Conservation (phyloP, 805 yeast genomes). For the Spathaspora gorwiae region DNA sequence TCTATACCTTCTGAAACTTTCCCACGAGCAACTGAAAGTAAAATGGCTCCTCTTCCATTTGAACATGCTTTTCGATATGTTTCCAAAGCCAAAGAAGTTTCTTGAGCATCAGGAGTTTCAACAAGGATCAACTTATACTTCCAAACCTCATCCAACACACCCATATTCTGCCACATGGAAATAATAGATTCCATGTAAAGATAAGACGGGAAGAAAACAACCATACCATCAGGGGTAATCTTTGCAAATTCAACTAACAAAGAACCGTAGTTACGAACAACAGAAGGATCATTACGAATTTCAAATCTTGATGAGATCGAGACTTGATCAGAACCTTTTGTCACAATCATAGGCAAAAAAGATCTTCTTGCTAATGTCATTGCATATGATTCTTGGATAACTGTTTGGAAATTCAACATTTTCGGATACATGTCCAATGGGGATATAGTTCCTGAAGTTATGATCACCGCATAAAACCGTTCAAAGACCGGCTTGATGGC, state of each 20-base stretch:
- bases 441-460: slow-evolving; percentile 96
- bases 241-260: slow-evolving; percentile 87
- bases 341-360: slow-evolving; percentile 90
- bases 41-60: slow-evolving; percentile 95
- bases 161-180: slow-evolving; percentile 99
- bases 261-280: slow-evolving; percentile 94
- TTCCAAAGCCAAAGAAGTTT: slow-evolving; percentile 90
- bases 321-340: slow-evolving; percentile 97
- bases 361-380: slow-evolving; percentile 93
- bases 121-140: slow-evolving; percentile 90
- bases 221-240: slow-evolving; percentile 96
- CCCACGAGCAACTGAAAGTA: slow-evolving; percentile 97
- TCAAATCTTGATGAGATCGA: slow-evolving; percentile 95
- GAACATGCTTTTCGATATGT: slow-evolving; percentile 95
- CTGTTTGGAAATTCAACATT: slow-evolving; percentile 91
- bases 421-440: slow-evolving; percentile 98
- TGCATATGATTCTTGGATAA: slow-evolving; percentile 88
- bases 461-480: slow-evolving; percentile 83
- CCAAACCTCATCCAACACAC: slow-evolving; percentile 97
- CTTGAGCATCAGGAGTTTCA: slow-evolving; percentile 99
- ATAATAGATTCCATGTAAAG: slow-evolving; percentile 97
- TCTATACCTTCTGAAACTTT: slow-evolving; percentile 98
- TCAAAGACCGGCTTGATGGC: slow-evolving; percentile 97
- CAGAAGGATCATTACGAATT: slow-evolving; percentile 95
- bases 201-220: slow-evolving; percentile 95